Conservation (phyloP, 495 filamentous ascomycete species). For the Haplographium delicatum region DNA sequence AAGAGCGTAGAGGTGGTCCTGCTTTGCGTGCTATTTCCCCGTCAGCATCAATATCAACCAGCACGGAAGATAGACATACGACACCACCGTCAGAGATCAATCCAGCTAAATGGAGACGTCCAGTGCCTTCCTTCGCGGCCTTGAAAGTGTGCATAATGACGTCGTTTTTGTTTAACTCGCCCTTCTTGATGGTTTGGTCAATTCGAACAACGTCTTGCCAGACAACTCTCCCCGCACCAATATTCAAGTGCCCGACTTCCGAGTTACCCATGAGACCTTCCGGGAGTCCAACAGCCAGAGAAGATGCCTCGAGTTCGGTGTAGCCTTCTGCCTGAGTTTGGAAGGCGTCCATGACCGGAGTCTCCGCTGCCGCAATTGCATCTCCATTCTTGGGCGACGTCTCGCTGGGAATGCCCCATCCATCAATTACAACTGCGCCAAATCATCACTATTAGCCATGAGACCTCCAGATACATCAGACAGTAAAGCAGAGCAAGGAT, state of each 20-base stretch:
- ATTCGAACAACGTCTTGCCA: conserved; percentile 99
- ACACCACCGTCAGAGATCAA: conserved; percentile 94
- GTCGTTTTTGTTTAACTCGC: conserved; percentile 69
- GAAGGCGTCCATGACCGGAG: conserved; percentile 85
- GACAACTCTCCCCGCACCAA: conserved; percentile 94
- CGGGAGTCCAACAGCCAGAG: conserved; percentile 88
- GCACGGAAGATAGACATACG: conserved; percentile 33
- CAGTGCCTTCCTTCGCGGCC: conserved; percentile 80
- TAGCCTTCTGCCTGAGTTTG: conserved; percentile 70
- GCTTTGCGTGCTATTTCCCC: conserved; percentile 68
- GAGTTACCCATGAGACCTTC: conserved; percentile 99
- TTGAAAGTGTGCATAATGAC: conserved; percentile 73
- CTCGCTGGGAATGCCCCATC: conserved; percentile 85
- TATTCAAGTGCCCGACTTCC: conserved; percentile 97
- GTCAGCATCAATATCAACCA: conserved; percentile 9
- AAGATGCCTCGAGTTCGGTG: conserved; percentile 89
- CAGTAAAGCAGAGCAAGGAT: conserved; percentile 38
- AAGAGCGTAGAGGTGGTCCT: conserved; percentile 83
- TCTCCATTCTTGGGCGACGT: conserved; percentile 78
- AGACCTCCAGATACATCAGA: conserved; percentile 46
- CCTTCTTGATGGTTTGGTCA: conserved; percentile 89
- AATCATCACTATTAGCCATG: conserved; percentile 47
- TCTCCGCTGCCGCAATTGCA: conserved; percentile 88
- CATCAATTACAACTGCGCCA: conserved; percentile 88
- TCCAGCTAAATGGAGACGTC: conserved; percentile 85